Percentiles rank a stretch among this genome's conserved stretches.
Evolutionary conservation across 2,329 filamentous ascomycete species (phyloP).

Genomic region (Cryphonectria nitschkei): DNA sequence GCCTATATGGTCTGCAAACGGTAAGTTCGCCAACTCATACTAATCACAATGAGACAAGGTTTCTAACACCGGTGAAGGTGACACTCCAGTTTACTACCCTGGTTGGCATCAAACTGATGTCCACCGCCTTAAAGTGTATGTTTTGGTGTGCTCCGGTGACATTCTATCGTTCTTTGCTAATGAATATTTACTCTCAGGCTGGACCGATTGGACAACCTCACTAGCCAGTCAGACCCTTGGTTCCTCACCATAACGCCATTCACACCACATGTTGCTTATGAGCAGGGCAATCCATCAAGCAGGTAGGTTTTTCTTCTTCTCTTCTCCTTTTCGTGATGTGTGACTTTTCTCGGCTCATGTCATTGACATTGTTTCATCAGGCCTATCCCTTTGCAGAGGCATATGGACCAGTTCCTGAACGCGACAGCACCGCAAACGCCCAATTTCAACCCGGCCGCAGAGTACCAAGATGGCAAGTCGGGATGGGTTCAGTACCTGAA

Average conservation of each 20-base stretch:
- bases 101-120: slow-evolving; percentile 35
- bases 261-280: slow-evolving; percentile 31
- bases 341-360: too few species aligned
- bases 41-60: neutral
- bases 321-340: too few species aligned
- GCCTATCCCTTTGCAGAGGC: slow-evolving; percentile 29
- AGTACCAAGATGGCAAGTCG: slow-evolving; percentile 29
- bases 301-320: neutral
- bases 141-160: neutral
- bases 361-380: neutral
- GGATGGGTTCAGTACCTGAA: slow-evolving; percentile 31
- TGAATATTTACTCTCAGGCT: slow-evolving; percentile 24
- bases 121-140: slow-evolving; percentile 34
- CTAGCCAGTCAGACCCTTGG: slow-evolving; percentile 31
- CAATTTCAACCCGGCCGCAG: slow-evolving; percentile 34
- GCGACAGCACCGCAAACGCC: slow-evolving; percentile 29
- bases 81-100: slow-evolving; percentile 31
- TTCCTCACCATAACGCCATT: slow-evolving; percentile 32
- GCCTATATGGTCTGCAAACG: slow-evolving; percentile 35
- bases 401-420: slow-evolving; percentile 31
- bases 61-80: neutral
- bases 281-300: slow-evolving; percentile 26
- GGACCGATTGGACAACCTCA: slow-evolving; percentile 30
- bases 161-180: neutral
- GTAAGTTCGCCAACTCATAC: neutral